Conservation (phyloP, 2,329 filamentous ascomycete species). For the Ophiostoma himal-ulmi region DNA sequence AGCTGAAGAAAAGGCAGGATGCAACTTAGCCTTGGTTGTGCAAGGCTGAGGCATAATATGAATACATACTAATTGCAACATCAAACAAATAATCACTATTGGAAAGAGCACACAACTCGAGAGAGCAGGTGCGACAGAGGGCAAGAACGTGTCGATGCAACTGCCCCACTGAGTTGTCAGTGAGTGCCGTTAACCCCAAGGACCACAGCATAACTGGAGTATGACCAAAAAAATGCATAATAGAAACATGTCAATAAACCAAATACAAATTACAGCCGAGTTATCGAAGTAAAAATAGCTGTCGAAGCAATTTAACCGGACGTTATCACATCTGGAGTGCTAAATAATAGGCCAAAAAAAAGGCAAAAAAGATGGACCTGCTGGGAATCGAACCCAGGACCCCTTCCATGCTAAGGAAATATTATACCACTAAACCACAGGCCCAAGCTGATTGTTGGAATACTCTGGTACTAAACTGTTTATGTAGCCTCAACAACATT, state of each 20-base stretch:
- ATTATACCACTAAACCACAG: constrained; percentile 7
- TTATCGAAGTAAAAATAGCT: neutral
- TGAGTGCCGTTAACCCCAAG: neutral
- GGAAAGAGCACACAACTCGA: neutral
- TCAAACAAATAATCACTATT: neutral
- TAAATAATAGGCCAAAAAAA: neutral
- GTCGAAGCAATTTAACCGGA: neutral
- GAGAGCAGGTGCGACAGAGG: neutral
- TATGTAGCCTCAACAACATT: too few relatives aligned
- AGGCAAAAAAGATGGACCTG: neutral
- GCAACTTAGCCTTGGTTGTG: neutral
- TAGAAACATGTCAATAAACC: neutral
- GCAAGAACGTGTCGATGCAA: neutral
- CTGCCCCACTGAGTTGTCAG: neutral
- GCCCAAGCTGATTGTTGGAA: neutral
- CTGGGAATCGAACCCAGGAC: constrained; percentile 1
- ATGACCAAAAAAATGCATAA: neutral
- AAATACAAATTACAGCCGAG: neutral
- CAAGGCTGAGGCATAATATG: neutral
- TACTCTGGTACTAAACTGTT: neutral
- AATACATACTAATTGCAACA: too few relatives aligned
- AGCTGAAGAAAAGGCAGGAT: neutral
- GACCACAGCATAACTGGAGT: neutral
- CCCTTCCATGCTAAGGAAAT: constrained; percentile 6
- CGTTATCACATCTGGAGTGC: too few relatives aligned